These are phyloP conservation scores for Strigomonas culicis DNA, from an alignment of 208 protist genomes.

Conservation along the genomic window DNA sequence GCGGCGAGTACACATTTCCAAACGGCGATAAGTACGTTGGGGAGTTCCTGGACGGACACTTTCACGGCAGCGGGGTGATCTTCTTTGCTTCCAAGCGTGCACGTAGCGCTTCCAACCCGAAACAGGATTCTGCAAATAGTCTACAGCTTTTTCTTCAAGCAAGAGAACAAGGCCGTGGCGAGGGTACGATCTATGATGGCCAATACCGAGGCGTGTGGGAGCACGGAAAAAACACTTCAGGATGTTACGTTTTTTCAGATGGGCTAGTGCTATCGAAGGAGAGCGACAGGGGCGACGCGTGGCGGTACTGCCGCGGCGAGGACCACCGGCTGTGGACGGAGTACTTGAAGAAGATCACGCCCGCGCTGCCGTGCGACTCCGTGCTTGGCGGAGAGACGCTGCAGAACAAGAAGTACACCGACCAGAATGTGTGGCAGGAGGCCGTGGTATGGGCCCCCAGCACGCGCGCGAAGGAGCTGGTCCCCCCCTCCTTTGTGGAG, in stretches of 20 bases:
- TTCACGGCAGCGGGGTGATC: conserved; percentile 80
- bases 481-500: conserved; percentile 52
- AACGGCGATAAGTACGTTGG: conserved; percentile 85
- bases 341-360: conserved; percentile 74
- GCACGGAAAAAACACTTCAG: conserved; percentile 54
- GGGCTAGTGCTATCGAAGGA: conserved; percentile 65
- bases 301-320: conserved; percentile 77
- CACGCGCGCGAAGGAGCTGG: conserved; percentile 34
- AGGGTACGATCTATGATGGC: conserved; percentile 30
- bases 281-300: conserved; percentile 15
- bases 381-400: conserved; percentile 42
- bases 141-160: background rate
- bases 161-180: background rate
- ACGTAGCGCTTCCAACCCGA: background rate
- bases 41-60: conserved; percentile 67
- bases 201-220: conserved; percentile 86
- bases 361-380: conserved; percentile 67
- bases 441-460: conserved; percentile 58
- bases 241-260: conserved; percentile 83
- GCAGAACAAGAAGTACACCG: conserved; percentile 7
- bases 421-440: conserved; percentile 26
- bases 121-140: background rate
- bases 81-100: conserved; percentile 33
- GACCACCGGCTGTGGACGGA: conserved; percentile 86
- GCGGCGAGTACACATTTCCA: conserved; percentile 76